These are phyloP conservation scores for Crithidia brevicula DNA, from an alignment of 208 protist species.

Conservation along the genomic window DNA sequence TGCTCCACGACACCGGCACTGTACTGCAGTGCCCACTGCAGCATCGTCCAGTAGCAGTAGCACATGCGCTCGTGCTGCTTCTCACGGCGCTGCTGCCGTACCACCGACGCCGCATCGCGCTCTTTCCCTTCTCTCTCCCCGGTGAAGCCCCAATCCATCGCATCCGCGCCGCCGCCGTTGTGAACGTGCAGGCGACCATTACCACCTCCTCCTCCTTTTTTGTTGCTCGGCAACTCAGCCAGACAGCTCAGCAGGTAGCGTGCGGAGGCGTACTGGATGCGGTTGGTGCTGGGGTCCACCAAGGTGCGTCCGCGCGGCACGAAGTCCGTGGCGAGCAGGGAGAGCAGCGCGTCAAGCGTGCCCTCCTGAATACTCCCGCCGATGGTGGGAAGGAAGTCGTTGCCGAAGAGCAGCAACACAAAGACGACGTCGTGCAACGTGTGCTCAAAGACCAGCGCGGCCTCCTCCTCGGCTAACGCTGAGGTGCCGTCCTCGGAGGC, in stretches of 20 bases:
- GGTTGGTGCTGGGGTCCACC: conserved; percentile 75
- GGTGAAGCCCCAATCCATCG: conserved; percentile 41
- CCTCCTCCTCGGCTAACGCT: conserved; percentile 5
- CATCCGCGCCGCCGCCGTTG: conserved; percentile 32
- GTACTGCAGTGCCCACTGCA: conserved; percentile 92
- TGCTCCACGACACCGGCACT: conserved; percentile 81
- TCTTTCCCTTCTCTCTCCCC: conserved; percentile 3
- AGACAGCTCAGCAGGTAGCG: conserved; percentile 83
- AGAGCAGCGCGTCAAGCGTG: conserved; percentile 92
- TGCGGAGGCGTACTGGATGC: conserved; percentile 73
- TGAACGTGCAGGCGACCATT: conserved; percentile 42
- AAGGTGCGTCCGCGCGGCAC: conserved; percentile 72
- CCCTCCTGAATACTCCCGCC: conserved; percentile 95
- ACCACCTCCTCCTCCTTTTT: conserved; percentile 18
- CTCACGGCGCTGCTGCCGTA: conserved; percentile 50
- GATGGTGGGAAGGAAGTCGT: conserved; percentile 98
- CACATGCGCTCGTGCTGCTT: conserved; percentile 61
- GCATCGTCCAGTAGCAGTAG: conserved; percentile 92
- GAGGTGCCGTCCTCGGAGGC: conserved; percentile 9
- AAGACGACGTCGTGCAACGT: conserved; percentile 98
- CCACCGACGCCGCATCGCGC: conserved; percentile 35
- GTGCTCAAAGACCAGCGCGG: conserved; percentile 56
- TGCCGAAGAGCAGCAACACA: conserved; percentile 97
- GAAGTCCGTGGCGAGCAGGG: conserved; percentile 79
- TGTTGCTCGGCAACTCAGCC: conserved; percentile 60